These are phyloP conservation scores for Kodamaea jinghongensis DNA, from an alignment of 805 yeast genomes.

Conservation along the genomic window DNA sequence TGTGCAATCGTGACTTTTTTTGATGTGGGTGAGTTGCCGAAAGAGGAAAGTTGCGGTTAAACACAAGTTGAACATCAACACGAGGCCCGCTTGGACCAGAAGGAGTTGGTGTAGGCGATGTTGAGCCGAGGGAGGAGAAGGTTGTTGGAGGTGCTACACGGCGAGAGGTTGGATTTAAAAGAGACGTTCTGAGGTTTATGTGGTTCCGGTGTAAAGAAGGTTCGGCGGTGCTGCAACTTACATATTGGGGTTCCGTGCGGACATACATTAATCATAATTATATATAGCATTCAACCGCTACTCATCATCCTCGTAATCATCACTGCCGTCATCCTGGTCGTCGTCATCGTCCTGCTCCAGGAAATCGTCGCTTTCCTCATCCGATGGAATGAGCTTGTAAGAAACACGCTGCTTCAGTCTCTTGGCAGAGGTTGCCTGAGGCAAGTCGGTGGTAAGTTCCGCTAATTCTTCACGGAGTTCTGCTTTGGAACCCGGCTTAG, in stretches of 20 bases:
- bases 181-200: too few species aligned
- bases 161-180: too few species aligned
- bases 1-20: not conserved
- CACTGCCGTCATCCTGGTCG: constrained; percentile 17
- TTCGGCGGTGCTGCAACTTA: too few species aligned
- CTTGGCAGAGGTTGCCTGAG: constrained; percentile 3
- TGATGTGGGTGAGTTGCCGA: not conserved
- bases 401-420: constrained; percentile 6
- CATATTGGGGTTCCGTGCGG: too few species aligned
- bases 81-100: too few species aligned
- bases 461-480: constrained; percentile 23
- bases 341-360: constrained; percentile 10
- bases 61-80: not conserved
- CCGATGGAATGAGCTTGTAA: constrained; percentile 16
- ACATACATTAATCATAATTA: not conserved
- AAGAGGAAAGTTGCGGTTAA: not conserved
- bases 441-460: constrained; percentile 17
- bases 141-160: too few species aligned
- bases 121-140: too few species aligned
- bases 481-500: constrained; percentile 9
- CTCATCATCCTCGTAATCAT: constrained; percentile 15
- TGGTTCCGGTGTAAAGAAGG: too few species aligned
- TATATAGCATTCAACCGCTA: not conserved
- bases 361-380: constrained; percentile 20
- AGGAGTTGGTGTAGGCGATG: too few species aligned